Base-by-base conservation (phyloP, 2,329 filamentous ascomycete genomes). In the Fusarium avenaceum region DNA sequence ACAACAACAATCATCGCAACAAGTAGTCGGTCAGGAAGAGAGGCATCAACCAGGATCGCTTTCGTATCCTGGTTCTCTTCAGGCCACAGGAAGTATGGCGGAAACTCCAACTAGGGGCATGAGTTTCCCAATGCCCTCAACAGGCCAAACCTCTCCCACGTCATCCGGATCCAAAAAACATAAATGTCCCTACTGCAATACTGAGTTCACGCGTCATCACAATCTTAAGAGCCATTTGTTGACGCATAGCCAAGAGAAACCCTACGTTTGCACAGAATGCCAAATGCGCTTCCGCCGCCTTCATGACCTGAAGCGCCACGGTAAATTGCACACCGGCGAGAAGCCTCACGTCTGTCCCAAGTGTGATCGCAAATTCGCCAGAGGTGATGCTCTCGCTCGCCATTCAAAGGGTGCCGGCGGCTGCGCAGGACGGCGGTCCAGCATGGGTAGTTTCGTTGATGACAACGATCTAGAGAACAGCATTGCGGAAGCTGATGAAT, bases 191-290 rank as follows among this genome's bases (percentile, higher is more conserved):
- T 97, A 97, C 78, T 99, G 96, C 84, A 89, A 93, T 39, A 97
- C 96, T 7, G 96, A 97, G 75, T 99, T 99, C 73, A 99, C 96
- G 28, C 89, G 96, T 44, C 96, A 98, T 77, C 96, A 98, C 78
- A 98, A 99, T 75, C 87, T 98, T 28, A 99, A 98, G 82, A 97
- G 94, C 72, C 96, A 99, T 81, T 86, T 99, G 58, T 87, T 99
- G 76, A 98, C 96, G 1, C 96, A 98, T 79, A 97, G 94, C 75
- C 95, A 99, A 83, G 96, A 99, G 79, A 99, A 99, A 80, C 96
- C 96, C 0, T 99, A 96, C 76, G 88, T 96, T 28, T 99, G 96
- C 77, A 90, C 93, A 65, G 93, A 92, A n/a, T 99, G 96, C 78
- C 89, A 95, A 72, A 92, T 96, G 79, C 90, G 95, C 52, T 99